Evolutionary conservation across 2,329 filamentous ascomycete genomes (phyloP).

Genomic region (Bipolaris sorokiniana): DNA sequence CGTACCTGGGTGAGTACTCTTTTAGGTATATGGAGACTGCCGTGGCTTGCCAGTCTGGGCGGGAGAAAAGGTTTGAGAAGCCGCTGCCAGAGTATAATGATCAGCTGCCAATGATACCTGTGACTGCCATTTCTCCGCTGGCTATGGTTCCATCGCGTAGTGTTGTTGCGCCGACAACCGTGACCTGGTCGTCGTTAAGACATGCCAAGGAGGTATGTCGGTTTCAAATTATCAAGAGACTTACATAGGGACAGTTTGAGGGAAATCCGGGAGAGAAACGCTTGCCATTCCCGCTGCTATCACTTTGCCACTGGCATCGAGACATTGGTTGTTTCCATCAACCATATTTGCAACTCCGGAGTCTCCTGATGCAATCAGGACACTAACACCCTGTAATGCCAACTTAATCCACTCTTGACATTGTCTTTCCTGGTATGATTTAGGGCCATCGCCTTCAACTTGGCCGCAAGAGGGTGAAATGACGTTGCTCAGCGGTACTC

Average conservation of each 20-base stretch:
- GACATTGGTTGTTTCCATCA: no score
- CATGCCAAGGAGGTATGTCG: no score
- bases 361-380: neutral
- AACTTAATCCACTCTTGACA: neutral
- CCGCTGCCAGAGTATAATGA: slow-evolving; percentile 45
- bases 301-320: no score
- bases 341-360: neutral
- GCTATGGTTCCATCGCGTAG: slow-evolving; percentile 6
- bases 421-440: neutral
- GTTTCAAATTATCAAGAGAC: no score
- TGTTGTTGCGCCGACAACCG: no score
- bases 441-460: neutral
- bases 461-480: neutral
- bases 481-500: neutral
- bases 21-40: slow-evolving; percentile 21
- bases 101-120: slow-evolving; percentile 3
- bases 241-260: no score
- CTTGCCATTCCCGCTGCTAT: no score
- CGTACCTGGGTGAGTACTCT: slow-evolving; percentile 13
- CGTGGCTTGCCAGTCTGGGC: slow-evolving; percentile 53
- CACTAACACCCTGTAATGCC: neutral
- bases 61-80: slow-evolving; percentile 56
- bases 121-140: slow-evolving; percentile 57
- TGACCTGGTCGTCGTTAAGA: no score
- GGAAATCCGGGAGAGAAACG: no score